Base-by-base conservation (phyloP, 2,329 filamentous ascomycete genomes). In the Penicillium brevicompactum region DNA sequence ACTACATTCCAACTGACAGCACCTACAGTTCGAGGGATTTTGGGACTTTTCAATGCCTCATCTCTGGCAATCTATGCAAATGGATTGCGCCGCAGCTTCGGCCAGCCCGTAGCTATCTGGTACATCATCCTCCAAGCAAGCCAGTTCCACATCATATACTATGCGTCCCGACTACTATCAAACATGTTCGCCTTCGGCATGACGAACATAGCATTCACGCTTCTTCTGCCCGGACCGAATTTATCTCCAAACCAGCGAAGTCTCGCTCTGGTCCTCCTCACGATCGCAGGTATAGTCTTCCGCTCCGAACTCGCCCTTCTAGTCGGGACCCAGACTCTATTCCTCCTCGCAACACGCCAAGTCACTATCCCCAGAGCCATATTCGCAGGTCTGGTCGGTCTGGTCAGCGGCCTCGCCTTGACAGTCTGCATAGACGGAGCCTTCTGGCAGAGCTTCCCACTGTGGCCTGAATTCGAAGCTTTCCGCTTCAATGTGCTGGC, bases 131-230 rank as follows among this genome's bases (percentile, higher is more conserved):
- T 97, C 51, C 88, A 92, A 68, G 84, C 85, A 1, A 88, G 86
- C 72, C 93, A 97, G 74, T 99, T 99, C 69, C 94, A 99, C 75
- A 78, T 96, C 58, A 82, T 94, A 58, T 99, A 91, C 75, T 99
- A 99, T 78, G 88, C 92, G 13, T 94, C 92, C 14, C 83, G 94
- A 57, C 94, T 92, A 2, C 77, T 99, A 61, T 94, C 94, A 2
- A 99, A 99, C 72, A 96, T 95, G 89, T 96, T 97, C 75, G 92
- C 94, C 18, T 94, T 97, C 77, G 85, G 86, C 9, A 77, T 97
- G 55, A 71, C 72, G 32, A 79, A 74, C 1, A 43, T 75, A 8
- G 74, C 74, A 9, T 66, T 85, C 45, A 71, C 78, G 38, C 77
- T 74, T 55, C 68, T 84, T 43, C 75, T 87, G 2, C 78, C 82